Conservation (phyloP, 2,329 filamentous ascomycete genomes). For the Fusarium verticillioides region DNA sequence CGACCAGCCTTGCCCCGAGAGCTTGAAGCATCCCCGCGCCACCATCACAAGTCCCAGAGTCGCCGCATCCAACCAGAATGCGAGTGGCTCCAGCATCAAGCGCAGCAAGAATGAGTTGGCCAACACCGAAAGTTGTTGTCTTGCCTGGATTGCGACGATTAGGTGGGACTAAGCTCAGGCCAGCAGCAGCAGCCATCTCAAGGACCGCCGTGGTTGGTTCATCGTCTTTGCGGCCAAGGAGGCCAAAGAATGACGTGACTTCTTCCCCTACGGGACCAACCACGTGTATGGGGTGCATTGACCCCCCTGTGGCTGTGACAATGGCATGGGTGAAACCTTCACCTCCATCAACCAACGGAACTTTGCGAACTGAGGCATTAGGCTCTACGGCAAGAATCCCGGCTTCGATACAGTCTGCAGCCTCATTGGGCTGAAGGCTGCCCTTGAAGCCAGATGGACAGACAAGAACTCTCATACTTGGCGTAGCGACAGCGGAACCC, state of each 20-base stretch:
- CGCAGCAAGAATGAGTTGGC: slow-evolving; percentile 59
- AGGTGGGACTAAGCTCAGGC: slow-evolving; percentile 60
- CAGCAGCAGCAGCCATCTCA: slow-evolving; percentile 65
- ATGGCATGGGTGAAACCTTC: slow-evolving; percentile 62
- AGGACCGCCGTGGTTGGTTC: slow-evolving; percentile 56
- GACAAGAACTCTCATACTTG: slow-evolving; percentile 54
- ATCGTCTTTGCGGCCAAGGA: slow-evolving; percentile 47
- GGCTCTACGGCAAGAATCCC: slow-evolving; percentile 58
- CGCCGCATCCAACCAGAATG: slow-evolving; percentile 63
- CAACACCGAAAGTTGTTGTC: slow-evolving; percentile 64
- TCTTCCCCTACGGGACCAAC: slow-evolving; percentile 56
- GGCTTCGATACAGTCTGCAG: slow-evolving; percentile 61
- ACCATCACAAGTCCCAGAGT: slow-evolving; percentile 65
- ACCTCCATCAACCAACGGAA: slow-evolving; percentile 63
- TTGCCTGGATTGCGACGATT: slow-evolving; percentile 56
- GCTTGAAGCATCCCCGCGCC: slow-evolving; percentile 66
- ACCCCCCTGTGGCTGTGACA: slow-evolving; percentile 55
- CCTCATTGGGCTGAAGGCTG: slow-evolving; percentile 59
- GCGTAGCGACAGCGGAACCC: neutral
- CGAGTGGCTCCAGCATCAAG: slow-evolving; percentile 57
- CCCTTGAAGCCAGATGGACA: slow-evolving; percentile 66
- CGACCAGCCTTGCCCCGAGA: slow-evolving; percentile 58
- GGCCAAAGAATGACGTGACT: slow-evolving; percentile 59
- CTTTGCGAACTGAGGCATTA: slow-evolving; percentile 57
- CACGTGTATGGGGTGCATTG: slow-evolving; percentile 51